These are phyloP conservation scores for Xylariomycetidae sp. DNA, from an alignment of 2,329 filamentous ascomycete species.

Conservation along the genomic window DNA sequence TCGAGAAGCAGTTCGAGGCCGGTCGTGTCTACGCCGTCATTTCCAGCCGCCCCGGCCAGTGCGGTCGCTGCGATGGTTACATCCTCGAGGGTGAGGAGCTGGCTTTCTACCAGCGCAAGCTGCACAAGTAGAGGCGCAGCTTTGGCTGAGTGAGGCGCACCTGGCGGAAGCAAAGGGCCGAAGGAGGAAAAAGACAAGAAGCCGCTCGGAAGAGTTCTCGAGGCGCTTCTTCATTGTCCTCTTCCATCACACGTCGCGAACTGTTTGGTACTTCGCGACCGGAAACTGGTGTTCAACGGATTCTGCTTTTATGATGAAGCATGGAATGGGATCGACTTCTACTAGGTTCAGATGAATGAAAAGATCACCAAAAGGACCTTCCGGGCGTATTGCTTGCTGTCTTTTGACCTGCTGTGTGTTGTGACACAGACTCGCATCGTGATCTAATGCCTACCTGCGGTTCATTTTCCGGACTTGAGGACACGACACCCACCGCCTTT, in stretches of 20 bases:
- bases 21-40: constrained; percentile 94
- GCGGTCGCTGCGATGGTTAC: constrained; percentile 93
- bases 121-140: constrained; percentile 76
- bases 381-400: too few species aligned
- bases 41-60: constrained; percentile 91
- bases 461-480: too few species aligned
- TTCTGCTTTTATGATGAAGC: constrained; percentile 28
- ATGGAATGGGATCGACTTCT: constrained; percentile 27
- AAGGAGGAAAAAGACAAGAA: constrained; percentile 12
- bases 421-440: too few species aligned
- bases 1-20: constrained; percentile 99
- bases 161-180: constrained; percentile 6
- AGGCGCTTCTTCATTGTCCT: too few species aligned
- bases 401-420: too few species aligned
- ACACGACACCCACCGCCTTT: too few species aligned
- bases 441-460: too few species aligned
- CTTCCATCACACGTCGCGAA: constrained; percentile 19
- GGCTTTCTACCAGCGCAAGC: constrained; percentile 99
- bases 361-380: constrained; percentile 26
- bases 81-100: constrained; percentile 99
- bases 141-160: constrained; percentile 6
- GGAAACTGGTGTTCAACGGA: constrained; percentile 31
- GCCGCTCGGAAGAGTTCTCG: constrained; percentile 10
- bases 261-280: constrained; percentile 22
- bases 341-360: constrained; percentile 29